phyloP scores from a whole-genome alignment of 148 eudicot species.

The Silene uniflora region DNA sequence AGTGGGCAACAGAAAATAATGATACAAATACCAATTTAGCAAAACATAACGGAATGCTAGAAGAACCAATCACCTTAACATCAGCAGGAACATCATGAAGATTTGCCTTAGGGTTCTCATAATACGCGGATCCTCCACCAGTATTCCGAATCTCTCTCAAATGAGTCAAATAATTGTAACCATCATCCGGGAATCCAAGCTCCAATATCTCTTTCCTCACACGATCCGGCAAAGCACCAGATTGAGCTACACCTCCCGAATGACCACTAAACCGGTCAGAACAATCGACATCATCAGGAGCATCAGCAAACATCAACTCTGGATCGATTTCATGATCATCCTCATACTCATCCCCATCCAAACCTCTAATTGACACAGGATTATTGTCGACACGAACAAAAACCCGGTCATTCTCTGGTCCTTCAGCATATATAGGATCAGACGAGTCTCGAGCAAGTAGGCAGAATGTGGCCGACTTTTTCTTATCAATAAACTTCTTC shows the following conservation, averaged over 20 bases:
- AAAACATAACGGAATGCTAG: not conserved
- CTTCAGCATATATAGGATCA: constrained; percentile 50
- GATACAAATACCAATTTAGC: not conserved
- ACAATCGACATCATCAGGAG: constrained; percentile 47
- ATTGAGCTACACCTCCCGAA: not conserved
- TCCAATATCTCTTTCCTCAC: constrained; percentile 79
- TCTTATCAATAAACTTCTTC: constrained; percentile 86
- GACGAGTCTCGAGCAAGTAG: constrained; percentile 67
- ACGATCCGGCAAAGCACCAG: constrained; percentile 47
- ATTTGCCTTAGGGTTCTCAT: constrained; percentile 67
- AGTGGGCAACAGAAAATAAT: not conserved
- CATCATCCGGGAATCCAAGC: constrained; percentile 97
- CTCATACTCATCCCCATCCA: constrained; percentile 33
- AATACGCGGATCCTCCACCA: constrained; percentile 74
- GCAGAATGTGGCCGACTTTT: constrained; percentile 77
- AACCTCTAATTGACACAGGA: constrained; percentile 36
- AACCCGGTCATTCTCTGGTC: constrained; percentile 57
- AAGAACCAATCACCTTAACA: constrained; percentile 59
- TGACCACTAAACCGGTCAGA: constrained; percentile 25
- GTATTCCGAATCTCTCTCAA: constrained; percentile 81
- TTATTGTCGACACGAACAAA: constrained; percentile 79
- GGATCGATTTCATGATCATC: constrained; percentile 27
- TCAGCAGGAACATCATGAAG: constrained; percentile 56
- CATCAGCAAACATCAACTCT: constrained; percentile 55
- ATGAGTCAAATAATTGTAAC: constrained; percentile 79